Base-by-base conservation (phyloP, 1,284 basidiomycete species). In the Puccinia coronata region DNA sequence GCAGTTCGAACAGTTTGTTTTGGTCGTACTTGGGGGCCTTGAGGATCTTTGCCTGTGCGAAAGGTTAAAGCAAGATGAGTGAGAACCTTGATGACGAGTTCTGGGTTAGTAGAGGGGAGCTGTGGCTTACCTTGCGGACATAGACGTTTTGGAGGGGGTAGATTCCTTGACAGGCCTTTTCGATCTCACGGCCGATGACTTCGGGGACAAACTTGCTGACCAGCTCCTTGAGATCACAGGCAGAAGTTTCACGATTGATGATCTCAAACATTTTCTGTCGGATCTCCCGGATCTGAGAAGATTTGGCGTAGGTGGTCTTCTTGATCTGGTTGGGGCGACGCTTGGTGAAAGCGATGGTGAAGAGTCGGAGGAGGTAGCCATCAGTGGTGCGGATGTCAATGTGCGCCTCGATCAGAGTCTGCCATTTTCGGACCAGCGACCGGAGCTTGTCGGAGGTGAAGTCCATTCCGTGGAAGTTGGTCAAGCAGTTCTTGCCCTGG, bases 181-280 rank as follows among this genome's bases (percentile, higher is more conserved):
- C 97, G 84, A 99, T 99, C 90, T 99, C 97, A 85, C 96, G 92
- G 85, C 97, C 97, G 86, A 99, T 99, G 83, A 94, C 94, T 89
- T 99, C 97, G 77, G 97, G 96, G 82, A 99, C 92, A 87, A 99
- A 98, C 91, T 99, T 99, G 89, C 94, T 93, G 83, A 98, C 94
- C 85, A 97, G 87, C 87, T 98, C 95, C 91, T 98, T 98, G 88
- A 99, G 88, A 88, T 99, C 97, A 87, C 94, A 96, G 85, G 92
- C 93, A 83, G 93, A 91, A 82, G 95, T 93, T 89, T 99, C 97
- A 85, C 96, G 92, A 83, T 91, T 95, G 91, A 99, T 98, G 88
- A 99, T 98, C 90, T 99, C 97, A 86, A 97, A 95, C 96, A 99
- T 99, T 92, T 98, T 98, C 88, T 94, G 94, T 87, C 97, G 91